Evolutionary conservation across 2,329 filamentous ascomycete species (phyloP), one percentile per base, ranked within the genome.

Genomic region (Colletotrichum spaethianum): DNA sequence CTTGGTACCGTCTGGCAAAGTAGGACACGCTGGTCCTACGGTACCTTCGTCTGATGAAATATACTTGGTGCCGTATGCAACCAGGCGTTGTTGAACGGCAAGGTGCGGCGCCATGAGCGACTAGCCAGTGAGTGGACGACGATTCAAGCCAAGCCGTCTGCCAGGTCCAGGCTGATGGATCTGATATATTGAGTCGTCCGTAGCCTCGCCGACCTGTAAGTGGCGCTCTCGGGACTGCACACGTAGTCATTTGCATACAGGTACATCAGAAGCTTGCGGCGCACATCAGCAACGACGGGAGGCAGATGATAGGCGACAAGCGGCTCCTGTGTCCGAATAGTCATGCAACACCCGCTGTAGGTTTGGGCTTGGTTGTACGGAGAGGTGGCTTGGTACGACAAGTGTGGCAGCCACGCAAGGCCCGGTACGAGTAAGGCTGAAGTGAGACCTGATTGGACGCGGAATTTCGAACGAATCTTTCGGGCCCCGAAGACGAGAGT

Each of bases 351-450:
- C 55, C 23, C 67, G 53, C 46, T 40, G 23, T 60, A 28, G 26
- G 40, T 50, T 64, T 46, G 50, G 26, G 55, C 28, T 18, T n/a
- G 26, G 38, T 46, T 14, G 36, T 52, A 53, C 36, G 18, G 18
- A 59, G 28, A 5, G 28, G 38, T 66, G 53, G 44, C 48, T 61
- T 67, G 48, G 28, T 61, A 23, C 55, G 31, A 55, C 23, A 46
- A 55, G 23, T 67, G 67, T 61, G 63, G 48, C 67, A 70, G 63
- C 67, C 63, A 50, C 67, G 46, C 63, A 70, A 46, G 55, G 18
- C 46, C 46, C 18, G 36, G 55, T 61, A 50, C 55, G 46, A 56
- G 38, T 61, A 67, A 70, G 67, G 67, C 63, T 67, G 63, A 56
- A 61, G 38, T 67, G 46, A 70, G 63, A 61, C 67, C 38, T 55